Evolutionary conservation across 768 basidiomycete species (phyloP).

Genomic region (Russula olivacea): DNA sequence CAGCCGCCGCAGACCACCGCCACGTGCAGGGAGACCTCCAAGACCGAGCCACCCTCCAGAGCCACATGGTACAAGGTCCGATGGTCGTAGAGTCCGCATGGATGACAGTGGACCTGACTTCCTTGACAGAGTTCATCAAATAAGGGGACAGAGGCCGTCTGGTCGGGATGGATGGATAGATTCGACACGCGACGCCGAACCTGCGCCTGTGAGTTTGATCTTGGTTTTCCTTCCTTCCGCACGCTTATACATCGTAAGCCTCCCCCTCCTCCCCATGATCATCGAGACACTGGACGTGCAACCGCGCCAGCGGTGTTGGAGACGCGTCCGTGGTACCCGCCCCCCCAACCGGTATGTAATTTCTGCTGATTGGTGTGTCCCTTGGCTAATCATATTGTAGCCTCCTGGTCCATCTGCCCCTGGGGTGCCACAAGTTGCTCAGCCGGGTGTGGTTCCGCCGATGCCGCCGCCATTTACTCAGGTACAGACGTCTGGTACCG

Average conservation of each 20-base stretch:
- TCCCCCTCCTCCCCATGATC: background rate
- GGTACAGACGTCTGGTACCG: conserved; percentile 22
- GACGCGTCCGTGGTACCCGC: background rate
- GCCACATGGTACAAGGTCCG: background rate
- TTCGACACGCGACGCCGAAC: background rate
- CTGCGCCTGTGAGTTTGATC: background rate
- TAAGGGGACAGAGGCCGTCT: background rate
- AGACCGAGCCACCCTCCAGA: conserved; percentile 7
- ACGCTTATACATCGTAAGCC: conserved; percentile 8
- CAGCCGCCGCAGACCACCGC: conserved; percentile 6
- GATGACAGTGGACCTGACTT: conserved; percentile 1
- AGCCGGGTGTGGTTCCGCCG: background rate
- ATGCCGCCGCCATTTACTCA: conserved; percentile 20
- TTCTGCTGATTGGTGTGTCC: background rate
- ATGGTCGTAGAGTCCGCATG: background rate
- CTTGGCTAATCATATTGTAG: conserved; percentile 5
- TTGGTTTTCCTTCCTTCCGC: no score
- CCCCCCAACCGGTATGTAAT: background rate
- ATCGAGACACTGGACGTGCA: background rate
- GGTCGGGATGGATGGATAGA: background rate
- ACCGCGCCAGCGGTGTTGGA: conserved; percentile 3
- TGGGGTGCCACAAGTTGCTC: background rate
- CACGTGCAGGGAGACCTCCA: background rate
- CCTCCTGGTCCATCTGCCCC: background rate
- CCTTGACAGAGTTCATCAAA: background rate